Conservation (phyloP, 371 early-diverging fungal species). For the Mucor mucedo region DNA sequence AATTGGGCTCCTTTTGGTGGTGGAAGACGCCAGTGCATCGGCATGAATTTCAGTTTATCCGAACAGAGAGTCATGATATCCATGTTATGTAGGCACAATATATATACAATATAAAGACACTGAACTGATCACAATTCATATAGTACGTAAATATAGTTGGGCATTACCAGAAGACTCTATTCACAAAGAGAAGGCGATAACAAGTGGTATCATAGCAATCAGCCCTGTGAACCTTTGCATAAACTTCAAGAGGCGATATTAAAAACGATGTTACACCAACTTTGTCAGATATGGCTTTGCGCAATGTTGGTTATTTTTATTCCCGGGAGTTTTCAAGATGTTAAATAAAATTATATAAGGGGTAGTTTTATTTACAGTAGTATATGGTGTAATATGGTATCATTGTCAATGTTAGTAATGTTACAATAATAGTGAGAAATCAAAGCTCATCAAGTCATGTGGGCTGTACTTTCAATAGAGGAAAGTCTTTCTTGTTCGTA, state of each 20-base stretch:
- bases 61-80: constrained; percentile 52
- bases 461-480: constrained; percentile 26
- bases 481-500: constrained; percentile 22
- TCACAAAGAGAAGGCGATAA: not conserved
- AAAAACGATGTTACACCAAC: not conserved
- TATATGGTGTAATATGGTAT: no score
- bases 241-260: not conserved
- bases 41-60: constrained; percentile 52
- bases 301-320: not conserved
- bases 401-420: not conserved
- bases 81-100: constrained; percentile 33
- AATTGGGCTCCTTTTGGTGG: constrained; percentile 41
- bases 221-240: not conserved
- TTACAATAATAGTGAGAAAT: not conserved
- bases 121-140: not conserved
- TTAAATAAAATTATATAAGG: no score
- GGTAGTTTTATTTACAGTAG: not conserved
- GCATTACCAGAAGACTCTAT: not conserved
- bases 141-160: constrained; percentile 3
- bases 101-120: not conserved
- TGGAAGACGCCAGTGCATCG: constrained; percentile 40
- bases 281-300: not conserved
- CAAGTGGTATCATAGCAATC: not conserved
- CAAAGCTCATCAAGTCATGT: constrained; percentile 15
- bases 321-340: not conserved